Evolutionary conservation across 345 rosid species (phyloP).

Genomic region (Eutrema yunnanense): DNA sequence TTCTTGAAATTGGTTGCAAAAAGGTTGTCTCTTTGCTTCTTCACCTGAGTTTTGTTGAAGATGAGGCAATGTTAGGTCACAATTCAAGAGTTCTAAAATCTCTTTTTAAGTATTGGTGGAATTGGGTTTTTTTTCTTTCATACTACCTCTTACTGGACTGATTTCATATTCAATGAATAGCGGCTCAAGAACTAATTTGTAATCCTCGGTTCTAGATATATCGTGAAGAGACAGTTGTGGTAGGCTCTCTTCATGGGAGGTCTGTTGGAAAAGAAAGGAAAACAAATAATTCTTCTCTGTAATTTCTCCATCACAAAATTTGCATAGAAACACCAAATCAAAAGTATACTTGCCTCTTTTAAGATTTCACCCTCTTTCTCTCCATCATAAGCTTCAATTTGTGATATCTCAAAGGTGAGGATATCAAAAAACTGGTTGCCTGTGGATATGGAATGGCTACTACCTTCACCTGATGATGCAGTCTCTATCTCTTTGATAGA

Average conservation of each 20-base stretch:
- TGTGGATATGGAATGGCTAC: slow-evolving; percentile 15
- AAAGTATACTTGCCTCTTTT: slow-evolving; percentile 34
- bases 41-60: slow-evolving; percentile 40
- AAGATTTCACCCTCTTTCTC: slow-evolving; percentile 24
- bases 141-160: slow-evolving; percentile 54
- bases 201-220: slow-evolving; percentile 30
- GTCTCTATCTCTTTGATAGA: slow-evolving; percentile 29
- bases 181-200: slow-evolving; percentile 51
- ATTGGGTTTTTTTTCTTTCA: not conserved
- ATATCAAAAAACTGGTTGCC: slow-evolving; percentile 25
- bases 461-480: slow-evolving; percentile 19
- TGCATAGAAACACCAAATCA: not conserved
- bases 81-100: not conserved
- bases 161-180: slow-evolving; percentile 51
- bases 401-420: slow-evolving; percentile 1
- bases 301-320: not conserved
- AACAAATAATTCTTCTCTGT: not conserved
- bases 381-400: slow-evolving; percentile 30
- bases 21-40: slow-evolving; percentile 36
- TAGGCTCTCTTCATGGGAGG: slow-evolving; percentile 31
- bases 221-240: slow-evolving; percentile 31
- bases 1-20: slow-evolving; percentile 47
- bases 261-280: slow-evolving; percentile 32
- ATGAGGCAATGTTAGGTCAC: slow-evolving; percentile 25
- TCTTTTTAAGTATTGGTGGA: slow-evolving; percentile 39